Evolutionary conservation across 225 moss, liverwort and hornwort genomes (phyloP).

Genomic region (Physcomitrium patens): DNA sequence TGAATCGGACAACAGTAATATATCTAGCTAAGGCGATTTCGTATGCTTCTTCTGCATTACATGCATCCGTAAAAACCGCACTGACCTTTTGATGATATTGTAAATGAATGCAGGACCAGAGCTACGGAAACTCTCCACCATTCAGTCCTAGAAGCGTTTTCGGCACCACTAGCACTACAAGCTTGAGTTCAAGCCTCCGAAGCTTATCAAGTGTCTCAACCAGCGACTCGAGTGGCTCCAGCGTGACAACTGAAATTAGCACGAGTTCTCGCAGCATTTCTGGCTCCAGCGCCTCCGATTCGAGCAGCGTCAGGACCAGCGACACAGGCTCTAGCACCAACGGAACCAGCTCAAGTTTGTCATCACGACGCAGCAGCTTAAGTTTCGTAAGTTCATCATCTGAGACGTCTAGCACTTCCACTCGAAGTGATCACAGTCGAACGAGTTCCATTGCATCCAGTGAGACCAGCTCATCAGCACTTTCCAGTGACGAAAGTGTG

Average conservation of each 20-base stretch:
- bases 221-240: conserved; percentile 40
- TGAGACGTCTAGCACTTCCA: conserved; percentile 34
- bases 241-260: conserved; percentile 33
- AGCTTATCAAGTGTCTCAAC: conserved; percentile 38
- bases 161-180: conserved; percentile 35
- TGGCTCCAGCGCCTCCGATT: conserved; percentile 35
- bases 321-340: conserved; percentile 33
- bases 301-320: conserved; percentile 42
- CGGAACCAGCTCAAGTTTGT: conserved; percentile 31
- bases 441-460: conserved; percentile 22
- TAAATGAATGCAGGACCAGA: conserved; percentile 41
- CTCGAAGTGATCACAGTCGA: conserved; percentile 11
- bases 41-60: background rate
- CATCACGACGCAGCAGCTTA: conserved; percentile 35
- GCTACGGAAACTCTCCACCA: conserved; percentile 39
- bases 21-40: background rate
- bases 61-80: background rate
- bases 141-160: conserved; percentile 48
- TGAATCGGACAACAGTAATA: background rate
- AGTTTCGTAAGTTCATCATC: conserved; percentile 47
- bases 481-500: conserved; percentile 39
- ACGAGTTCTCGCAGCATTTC: conserved; percentile 36
- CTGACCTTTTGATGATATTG: conserved; percentile 10
- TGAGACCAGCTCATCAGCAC: conserved; percentile 37
- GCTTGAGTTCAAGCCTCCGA: conserved; percentile 41